Evolutionary conservation across 108 stramenopile species (phyloP), one percentile per base, ranked within the genome.

Genomic region (Parmales sp.): DNA sequence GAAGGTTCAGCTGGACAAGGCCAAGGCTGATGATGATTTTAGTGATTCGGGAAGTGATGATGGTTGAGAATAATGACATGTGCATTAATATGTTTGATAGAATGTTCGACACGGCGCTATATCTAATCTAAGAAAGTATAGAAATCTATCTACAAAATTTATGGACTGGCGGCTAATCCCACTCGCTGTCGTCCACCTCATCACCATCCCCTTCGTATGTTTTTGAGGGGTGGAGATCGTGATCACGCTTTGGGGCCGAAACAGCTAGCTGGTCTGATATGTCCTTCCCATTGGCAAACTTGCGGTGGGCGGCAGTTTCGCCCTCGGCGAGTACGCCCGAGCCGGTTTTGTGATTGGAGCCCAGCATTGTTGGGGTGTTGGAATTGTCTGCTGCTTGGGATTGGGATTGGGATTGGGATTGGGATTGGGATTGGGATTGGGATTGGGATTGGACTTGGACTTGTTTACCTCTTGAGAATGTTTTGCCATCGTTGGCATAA

Each of bases 261-360:
- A 60, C 54, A 3, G 54, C 54, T 1, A 60, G 54, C 4, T 60
- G 31, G 26, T 60, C 54, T 1, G 28, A 28, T 16, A 60, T 20
- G 36, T 60, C 54, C 54, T 60, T 60, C 26, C 54, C 54, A 16
- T 60, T 60, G 11, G 31, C 54, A 16, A 34, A 34, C 54, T 60
- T 60, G 8, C 54, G 25, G 28, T 60, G 54, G 11, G 29, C 54
- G 16, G 54, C 54, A 13, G 26, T 29, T 16, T 60, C 54, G 31
- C 54, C 54, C 54, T 60, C 54, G 20, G 36, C 54, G n/a, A 13
- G 3, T 11, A 60, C 36, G n/a, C 13, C 0, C 29, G 8, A 3
- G 2, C 54, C 54, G 29, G 26, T n/a, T n/a, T n/a, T n/a, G n/a
- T n/a, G n/a, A n/a, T n/a, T 34, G 9, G 36, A 16, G 54, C 11